A percentile compares a stretch with the other conserved stretches of the same genome.
Evolutionary conservation across 805 yeast genomes (phyloP).

Genomic region (Metschnikowia lochheadii): DNA sequence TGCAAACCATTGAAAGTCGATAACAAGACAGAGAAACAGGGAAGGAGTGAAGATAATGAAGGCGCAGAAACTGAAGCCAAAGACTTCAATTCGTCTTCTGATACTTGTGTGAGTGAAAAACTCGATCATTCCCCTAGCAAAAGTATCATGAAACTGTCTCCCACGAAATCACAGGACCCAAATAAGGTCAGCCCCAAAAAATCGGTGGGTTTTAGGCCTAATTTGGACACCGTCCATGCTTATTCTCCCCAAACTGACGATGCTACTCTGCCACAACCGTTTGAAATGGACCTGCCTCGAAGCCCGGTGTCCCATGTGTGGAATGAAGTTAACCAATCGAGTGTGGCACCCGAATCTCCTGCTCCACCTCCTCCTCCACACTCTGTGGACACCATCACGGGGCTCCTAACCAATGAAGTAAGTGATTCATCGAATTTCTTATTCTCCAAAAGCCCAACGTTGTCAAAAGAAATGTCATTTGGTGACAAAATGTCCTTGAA

Average conservation of each 20-base stretch:
- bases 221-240: constrained; percentile 14
- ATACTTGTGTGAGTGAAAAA: constrained; percentile 38
- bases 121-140: constrained; percentile 30
- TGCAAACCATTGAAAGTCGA: constrained; percentile 29
- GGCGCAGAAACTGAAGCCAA: not conserved
- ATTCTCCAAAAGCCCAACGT: not conserved
- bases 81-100: constrained; percentile 39
- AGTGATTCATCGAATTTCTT: not conserved
- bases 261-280: too few relatives aligned
- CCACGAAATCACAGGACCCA: not conserved
- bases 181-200: constrained; percentile 33
- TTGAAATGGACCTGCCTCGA: not conserved
- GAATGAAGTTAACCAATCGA: constrained; percentile 10
- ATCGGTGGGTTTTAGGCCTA: constrained; percentile 30
- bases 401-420: constrained; percentile 6
- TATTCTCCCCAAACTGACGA: constrained; percentile 3
- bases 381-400: constrained; percentile 16
- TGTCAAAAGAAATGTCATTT: too few relatives aligned
- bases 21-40: not conserved
- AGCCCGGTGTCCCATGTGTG: constrained; percentile 10
- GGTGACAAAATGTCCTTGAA: constrained; percentile 31
- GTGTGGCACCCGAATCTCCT: constrained; percentile 6
- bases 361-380: constrained; percentile 20
- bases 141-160: constrained; percentile 30
- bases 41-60: not conserved